phyloP scores from a whole-genome alignment of 495 filamentous ascomycete species.

The Aspergillus panamensis region DNA sequence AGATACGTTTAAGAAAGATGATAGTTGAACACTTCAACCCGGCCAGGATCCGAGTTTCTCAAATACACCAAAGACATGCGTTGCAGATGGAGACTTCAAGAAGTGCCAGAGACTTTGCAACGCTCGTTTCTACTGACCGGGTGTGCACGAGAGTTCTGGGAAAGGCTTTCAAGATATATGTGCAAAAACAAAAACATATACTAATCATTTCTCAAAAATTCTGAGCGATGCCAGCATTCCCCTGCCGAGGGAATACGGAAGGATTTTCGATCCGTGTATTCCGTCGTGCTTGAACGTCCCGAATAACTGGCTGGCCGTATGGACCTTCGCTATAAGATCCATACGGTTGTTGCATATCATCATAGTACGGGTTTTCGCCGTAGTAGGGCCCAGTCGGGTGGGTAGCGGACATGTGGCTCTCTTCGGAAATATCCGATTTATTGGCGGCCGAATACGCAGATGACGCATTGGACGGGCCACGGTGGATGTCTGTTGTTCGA shows the following conservation, averaged over 20 bases:
- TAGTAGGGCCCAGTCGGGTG: constrained; percentile 49
- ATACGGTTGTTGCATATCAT: constrained; percentile 51
- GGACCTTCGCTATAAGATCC: constrained; percentile 54
- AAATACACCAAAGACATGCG: no score
- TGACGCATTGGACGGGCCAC: constrained; percentile 93
- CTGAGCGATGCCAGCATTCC: constrained; percentile 92
- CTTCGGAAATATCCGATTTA: constrained; percentile 79
- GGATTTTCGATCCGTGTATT: constrained; percentile 95
- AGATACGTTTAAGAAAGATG: no score
- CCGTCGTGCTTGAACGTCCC: constrained; percentile 86
- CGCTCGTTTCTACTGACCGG: not conserved
- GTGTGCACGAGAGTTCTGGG: not conserved
- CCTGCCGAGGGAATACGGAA: constrained; percentile 78
- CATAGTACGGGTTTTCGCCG: constrained; percentile 53
- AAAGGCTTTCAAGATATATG: constrained; percentile 4
- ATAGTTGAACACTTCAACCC: no score
- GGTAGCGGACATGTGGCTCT: constrained; percentile 55
- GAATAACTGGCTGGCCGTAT: constrained; percentile 75
- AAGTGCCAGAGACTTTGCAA: not conserved
- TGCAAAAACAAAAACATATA: not conserved
- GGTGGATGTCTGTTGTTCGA: constrained; percentile 65
- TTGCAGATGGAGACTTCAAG: no score
- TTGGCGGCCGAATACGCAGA: constrained; percentile 86
- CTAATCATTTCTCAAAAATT: constrained; percentile 66
- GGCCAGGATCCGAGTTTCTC: no score